Base-by-base conservation (phyloP, 495 filamentous ascomycete genomes). In the Neurospora discreta region DNA sequence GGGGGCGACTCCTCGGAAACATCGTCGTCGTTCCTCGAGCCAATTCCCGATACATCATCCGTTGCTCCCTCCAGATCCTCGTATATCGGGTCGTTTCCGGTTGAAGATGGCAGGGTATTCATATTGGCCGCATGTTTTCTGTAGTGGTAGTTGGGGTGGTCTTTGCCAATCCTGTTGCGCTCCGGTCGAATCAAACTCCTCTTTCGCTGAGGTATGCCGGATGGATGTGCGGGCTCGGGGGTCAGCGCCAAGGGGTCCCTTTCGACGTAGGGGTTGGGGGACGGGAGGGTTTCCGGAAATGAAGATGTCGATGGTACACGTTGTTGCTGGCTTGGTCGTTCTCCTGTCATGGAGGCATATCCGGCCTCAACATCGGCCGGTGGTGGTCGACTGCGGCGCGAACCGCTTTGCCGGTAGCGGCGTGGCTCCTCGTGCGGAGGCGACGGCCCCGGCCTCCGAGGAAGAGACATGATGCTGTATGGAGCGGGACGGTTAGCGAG, bases 61-160 rank as follows among this genome's bases (percentile, higher is more conserved):
- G 83, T 82, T 7, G 78, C 79, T 7, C 82, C 87, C 26, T 85
- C 85, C 68, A 91, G 73, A 58, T 88, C 90, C 78, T 97, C 94
- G 33, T 90, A 77, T 39, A 95, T 86, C 7, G 94, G 94, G 78
- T 98, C 95, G 74, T 96, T 90, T 68, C 96, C 95, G 0, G 95
- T 98, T 23, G 91, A 90, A 0, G 95, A 97, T 1, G 96, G 96
- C 70, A 92, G 83, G 11, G 92, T 92, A 30, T 90, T 85, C 93
- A 98, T 95, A 70, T 93, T 90, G 52, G 92, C 91, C 13, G 93
- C 93, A 87, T 95, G 92, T 77, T 97, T 91, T 44, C 92, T 89
- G 79, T 98, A 98, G 77, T 97, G 88, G 78, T 97, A 98, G 77
- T 98, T 95, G 11, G 94, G 94, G 78, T 98, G 92, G 73, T 94